A percentile compares a stretch with the other conserved stretches of the same genome.
Evolutionary conservation across 495 filamentous ascomycete species (phyloP).

Genomic region (Hyaloscypha hepaticicola): DNA sequence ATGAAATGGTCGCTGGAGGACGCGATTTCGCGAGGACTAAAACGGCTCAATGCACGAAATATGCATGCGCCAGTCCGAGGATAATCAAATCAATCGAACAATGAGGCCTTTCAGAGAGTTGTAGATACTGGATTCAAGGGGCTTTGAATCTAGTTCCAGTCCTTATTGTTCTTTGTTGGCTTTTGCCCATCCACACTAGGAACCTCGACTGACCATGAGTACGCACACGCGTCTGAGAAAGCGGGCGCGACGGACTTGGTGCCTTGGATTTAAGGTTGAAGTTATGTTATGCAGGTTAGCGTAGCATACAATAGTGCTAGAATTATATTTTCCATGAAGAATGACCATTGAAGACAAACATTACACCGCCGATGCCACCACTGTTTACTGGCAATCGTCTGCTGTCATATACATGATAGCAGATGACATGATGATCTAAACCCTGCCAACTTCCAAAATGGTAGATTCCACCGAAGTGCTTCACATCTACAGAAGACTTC

Average conservation of each 20-base stretch:
- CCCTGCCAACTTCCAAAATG: not conserved
- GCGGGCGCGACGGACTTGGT: slow-evolving; percentile 1
- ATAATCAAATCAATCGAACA: slow-evolving; percentile 10
- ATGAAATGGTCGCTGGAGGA: slow-evolving; percentile 8
- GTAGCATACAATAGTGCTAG: not conserved
- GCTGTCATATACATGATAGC: not conserved
- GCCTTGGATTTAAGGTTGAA: not conserved
- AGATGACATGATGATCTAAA: not conserved
- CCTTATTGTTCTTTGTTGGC: not conserved
- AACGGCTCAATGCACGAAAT: not conserved
- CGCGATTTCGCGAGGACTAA: slow-evolving; percentile 15
- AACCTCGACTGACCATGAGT: not conserved
- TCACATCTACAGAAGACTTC: slow-evolving; percentile 71
- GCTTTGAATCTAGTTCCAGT: not conserved
- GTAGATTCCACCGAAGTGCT: slow-evolving; percentile 42
- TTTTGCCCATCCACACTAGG: not conserved
- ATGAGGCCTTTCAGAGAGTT: not conserved
- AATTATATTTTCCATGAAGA: not conserved
- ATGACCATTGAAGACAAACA: not conserved
- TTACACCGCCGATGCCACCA: not conserved
- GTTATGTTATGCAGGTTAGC: no score
- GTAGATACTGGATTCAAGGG: not conserved
- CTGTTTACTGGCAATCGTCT: not conserved
- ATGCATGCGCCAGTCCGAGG: slow-evolving; percentile 7
- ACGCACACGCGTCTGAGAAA: not conserved